Evolutionary conservation across 139 green algal genomes (phyloP), one percentile per base, ranked within the genome.

Genomic region (Zygnema circumcarinatum): DNA sequence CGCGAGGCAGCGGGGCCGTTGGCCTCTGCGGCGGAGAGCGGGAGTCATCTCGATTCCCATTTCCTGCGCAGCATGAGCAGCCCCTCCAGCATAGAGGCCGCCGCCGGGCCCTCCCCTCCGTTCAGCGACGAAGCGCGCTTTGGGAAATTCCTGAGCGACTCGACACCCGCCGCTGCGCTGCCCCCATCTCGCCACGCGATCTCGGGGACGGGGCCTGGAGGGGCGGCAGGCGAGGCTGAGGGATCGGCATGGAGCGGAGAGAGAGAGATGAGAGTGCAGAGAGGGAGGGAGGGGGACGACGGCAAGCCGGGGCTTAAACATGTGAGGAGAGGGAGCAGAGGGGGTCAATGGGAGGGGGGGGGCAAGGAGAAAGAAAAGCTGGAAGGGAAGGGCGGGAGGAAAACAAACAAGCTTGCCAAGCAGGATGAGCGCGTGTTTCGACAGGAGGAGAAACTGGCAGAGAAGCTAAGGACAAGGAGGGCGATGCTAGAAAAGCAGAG

Each of bases 401-500:
- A 76, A 36, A 76, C 38, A 36, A 36, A 36, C 16, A 76, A 36
- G 7, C 35, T 47, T 76, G 38, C 38, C 35, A 76, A 76, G 68
- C 35, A 76, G 68, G n/a, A n/a, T n/a, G n/a, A n/a, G n/a, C n/a
- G n/a, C n/a, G n/a, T n/a, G n/a, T n/a, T n/a, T n/a, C n/a, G n/a
- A n/a, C 68, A 53, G 68, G 68, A 76, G 68, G 68, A 76, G 68
- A 76, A 11, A 20, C 38, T 35, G 68, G 38, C 38, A 52, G 35
- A 47, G 68, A 76, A 76, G 20, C 35, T 36, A 42, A 36, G 38
- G 68, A 36, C 38, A 36, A 76, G 68, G 68, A 36, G 38, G 20
- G 68, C 68, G 0, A 76, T 76, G 68, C 38, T 35, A 36, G 68
- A 76, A 36, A 76, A 36, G 68, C 35, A 76, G 68, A 76, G 38